Evolutionary conservation across 2,329 filamentous ascomycete genomes (phyloP).

Genomic region (Aspergillus phoenicis): DNA sequence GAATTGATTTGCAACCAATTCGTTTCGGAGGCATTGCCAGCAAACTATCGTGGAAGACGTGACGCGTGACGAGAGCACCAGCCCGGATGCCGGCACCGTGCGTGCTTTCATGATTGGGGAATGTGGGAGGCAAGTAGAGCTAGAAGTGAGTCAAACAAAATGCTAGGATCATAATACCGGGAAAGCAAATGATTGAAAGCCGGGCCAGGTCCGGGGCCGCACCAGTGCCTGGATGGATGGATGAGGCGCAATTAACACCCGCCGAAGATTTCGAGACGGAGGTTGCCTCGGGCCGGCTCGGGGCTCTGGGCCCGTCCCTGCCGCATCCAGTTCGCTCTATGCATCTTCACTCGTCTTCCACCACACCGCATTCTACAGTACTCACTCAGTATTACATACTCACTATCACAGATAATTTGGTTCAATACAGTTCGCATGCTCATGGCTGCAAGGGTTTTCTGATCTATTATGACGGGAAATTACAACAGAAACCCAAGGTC

Average conservation of each 20-base stretch:
- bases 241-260: not conserved
- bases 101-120: conserved; percentile 43
- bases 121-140: conserved; percentile 5
- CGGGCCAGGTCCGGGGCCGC: conserved; percentile 6
- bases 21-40: conserved; percentile 45
- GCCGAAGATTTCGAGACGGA: conserved; percentile 15
- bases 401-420: too few relatives aligned
- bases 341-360: not conserved
- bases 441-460: not conserved
- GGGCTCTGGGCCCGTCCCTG: conserved; percentile 1
- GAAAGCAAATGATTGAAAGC: conserved; percentile 1
- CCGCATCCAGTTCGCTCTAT: not conserved
- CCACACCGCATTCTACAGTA: not conserved
- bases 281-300: conserved; percentile 8
- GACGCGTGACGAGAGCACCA: conserved; percentile 36
- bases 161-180: conserved; percentile 9
- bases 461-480: not conserved
- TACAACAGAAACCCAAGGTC: not conserved
- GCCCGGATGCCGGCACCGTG: conserved; percentile 39
- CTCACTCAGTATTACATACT: too few relatives aligned
- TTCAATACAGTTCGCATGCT: not conserved
- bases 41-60: conserved; percentile 38
- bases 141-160: not conserved
- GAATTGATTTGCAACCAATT: conserved; percentile 30
- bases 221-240: conserved; percentile 3